These are phyloP conservation scores for Pythium angustatum DNA, from an alignment of 352 stramenopile species.

Conservation along the genomic window DNA sequence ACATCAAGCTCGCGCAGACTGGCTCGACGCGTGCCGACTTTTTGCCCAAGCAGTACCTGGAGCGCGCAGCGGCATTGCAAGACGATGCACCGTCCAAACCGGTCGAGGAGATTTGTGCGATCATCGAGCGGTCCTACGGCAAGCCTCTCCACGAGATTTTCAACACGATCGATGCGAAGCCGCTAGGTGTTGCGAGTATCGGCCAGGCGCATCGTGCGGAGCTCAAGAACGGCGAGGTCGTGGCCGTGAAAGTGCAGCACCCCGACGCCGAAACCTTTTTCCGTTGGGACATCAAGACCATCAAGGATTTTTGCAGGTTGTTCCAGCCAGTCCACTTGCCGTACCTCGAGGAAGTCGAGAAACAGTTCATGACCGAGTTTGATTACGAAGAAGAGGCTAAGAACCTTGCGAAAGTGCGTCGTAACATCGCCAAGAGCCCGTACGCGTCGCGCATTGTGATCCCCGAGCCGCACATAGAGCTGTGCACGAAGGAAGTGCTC, in stretches of 20 bases:
- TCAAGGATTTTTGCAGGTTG: conserved; percentile 94
- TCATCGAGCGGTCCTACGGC: conserved; percentile 76
- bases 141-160: conserved; percentile 63
- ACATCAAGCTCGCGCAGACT: conserved; percentile 85
- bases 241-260: conserved; percentile 93
- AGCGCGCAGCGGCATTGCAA: conserved; percentile 71
- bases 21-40: conserved; percentile 82
- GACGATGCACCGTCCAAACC: conserved; percentile 79
- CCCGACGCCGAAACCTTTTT: conserved; percentile 94
- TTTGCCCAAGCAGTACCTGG: conserved; percentile 78
- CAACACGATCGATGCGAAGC: conserved; percentile 57
- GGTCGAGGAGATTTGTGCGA: conserved; percentile 66
- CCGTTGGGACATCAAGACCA: conserved; percentile 95
- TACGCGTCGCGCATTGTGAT: conserved; percentile 76
- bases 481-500: conserved; percentile 94
- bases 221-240: conserved; percentile 67
- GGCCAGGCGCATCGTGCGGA: conserved; percentile 80
- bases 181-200: conserved; percentile 80
- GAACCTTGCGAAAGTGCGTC: conserved; percentile 87
- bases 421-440: conserved; percentile 87
- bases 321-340: conserved; percentile 94
- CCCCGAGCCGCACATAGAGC: conserved; percentile 79
- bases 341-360: conserved; percentile 94
- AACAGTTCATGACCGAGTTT: conserved; percentile 98
- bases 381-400: conserved; percentile 94